Percentiles rank a stretch among this genome's conserved stretches.
Evolutionary conservation across 148 eudicot species (phyloP).

Genomic region (Heliosperma pusillum): DNA sequence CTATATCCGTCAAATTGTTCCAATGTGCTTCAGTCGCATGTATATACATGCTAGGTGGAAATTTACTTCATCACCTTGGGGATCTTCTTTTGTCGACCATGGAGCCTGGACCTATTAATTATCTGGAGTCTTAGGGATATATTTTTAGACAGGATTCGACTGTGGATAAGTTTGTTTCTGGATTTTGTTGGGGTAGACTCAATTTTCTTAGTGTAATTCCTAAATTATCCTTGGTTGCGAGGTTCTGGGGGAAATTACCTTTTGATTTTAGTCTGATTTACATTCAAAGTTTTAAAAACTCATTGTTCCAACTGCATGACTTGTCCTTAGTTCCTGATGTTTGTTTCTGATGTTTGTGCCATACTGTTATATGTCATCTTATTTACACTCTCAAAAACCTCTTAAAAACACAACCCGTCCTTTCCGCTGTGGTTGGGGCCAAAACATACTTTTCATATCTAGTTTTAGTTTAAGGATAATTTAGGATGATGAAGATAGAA

Average conservation of each 20-base stretch:
- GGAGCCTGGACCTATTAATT: too few species aligned
- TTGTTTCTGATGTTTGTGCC: not conserved
- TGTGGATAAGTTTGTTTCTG: not conserved
- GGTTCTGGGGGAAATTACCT: not conserved
- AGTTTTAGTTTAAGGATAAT: slow-evolving; percentile 6
- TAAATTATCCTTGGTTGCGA: not conserved
- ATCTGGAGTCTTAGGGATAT: too few species aligned
- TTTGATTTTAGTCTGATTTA: not conserved
- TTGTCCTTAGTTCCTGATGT: not conserved
- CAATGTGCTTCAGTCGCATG: not conserved
- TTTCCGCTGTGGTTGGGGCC: not conserved
- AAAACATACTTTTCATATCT: not conserved
- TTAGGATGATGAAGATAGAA: slow-evolving; percentile 3
- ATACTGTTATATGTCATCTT: not conserved
- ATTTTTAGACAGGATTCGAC: not conserved
- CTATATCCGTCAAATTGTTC: not conserved
- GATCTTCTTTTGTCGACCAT: not conserved
- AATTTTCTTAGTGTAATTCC: not conserved
- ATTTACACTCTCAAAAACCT: not conserved
- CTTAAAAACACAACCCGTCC: not conserved
- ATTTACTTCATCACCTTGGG: not conserved
- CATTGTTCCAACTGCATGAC: not conserved
- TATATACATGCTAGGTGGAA: not conserved
- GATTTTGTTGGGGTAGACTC: not conserved
- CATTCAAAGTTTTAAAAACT: not conserved